phyloP scores from a whole-genome alignment of 495 filamentous ascomycete species.

The Neurospora sp. region DNA sequence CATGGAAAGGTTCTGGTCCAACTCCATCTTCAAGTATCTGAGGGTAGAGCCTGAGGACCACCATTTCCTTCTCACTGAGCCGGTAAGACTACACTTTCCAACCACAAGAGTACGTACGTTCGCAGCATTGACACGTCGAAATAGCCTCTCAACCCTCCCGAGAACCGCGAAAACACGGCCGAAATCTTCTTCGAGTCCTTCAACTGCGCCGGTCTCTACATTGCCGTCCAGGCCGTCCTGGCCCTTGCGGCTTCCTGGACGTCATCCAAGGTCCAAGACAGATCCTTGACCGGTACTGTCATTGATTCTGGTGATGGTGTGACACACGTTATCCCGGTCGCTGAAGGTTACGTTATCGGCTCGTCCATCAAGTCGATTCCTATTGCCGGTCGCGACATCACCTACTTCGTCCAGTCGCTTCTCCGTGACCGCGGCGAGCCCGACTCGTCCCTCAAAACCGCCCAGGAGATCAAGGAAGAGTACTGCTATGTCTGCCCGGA shows the following conservation, averaged over 20 bases:
- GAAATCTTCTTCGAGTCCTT: slow-evolving; percentile 99
- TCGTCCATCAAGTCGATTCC: slow-evolving; percentile 98
- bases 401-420: slow-evolving; percentile 93
- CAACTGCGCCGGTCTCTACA: slow-evolving; percentile 98
- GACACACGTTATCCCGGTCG: slow-evolving; percentile 96
- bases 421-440: slow-evolving; percentile 94
- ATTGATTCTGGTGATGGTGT: slow-evolving; percentile 97
- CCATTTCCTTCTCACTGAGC: slow-evolving; percentile 94
- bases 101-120: neutral
- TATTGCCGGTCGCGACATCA: slow-evolving; percentile 93
- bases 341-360: slow-evolving; percentile 97
- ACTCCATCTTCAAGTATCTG: slow-evolving; percentile 99
- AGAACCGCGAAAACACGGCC: slow-evolving; percentile 97
- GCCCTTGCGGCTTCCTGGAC: slow-evolving; percentile 97
- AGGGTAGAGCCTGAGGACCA: slow-evolving; percentile 97
- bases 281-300: slow-evolving; percentile 94
- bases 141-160: slow-evolving; percentile 91
- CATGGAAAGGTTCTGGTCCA: slow-evolving; percentile 99
- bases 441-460: slow-evolving; percentile 93
- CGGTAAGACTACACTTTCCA: slow-evolving; percentile 45
- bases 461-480: slow-evolving; percentile 94
- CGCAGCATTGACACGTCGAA: slow-evolving; percentile 10
- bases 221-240: slow-evolving; percentile 94
- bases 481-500: slow-evolving; percentile 97
- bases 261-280: slow-evolving; percentile 90